A percentile compares a stretch with the other conserved stretches of the same genome.
Conservation (phyloP, 2,329 filamentous ascomycete genomes). For the Cladosporium sp. region DNA sequence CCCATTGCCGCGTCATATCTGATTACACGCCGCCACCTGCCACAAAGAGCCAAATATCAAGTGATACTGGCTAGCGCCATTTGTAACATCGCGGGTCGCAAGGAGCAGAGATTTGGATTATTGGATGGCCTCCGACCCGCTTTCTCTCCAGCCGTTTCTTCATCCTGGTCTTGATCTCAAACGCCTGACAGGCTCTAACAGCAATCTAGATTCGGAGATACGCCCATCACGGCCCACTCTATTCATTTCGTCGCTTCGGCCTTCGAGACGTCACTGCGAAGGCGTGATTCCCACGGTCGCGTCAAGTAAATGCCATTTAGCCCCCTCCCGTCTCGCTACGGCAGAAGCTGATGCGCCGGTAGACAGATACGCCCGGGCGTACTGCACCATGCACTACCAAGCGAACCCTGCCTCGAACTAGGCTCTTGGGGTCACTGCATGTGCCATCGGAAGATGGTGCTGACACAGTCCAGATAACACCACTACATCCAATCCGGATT, state of each 20-base stretch:
- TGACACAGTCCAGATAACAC: neutral
- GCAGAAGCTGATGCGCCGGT: neutral
- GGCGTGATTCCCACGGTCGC: neutral
- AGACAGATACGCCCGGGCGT: neutral
- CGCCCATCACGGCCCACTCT: slow-evolving; percentile 1
- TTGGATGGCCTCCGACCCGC: neutral
- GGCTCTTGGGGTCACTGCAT: neutral
- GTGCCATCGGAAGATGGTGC: neutral
- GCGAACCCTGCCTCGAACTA: neutral
- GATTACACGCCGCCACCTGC: neutral
- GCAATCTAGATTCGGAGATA: neutral
- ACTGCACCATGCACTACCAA: neutral
- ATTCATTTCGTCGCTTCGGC: neutral
- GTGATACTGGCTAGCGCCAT: neutral
- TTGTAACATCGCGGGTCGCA: neutral
- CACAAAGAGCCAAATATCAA: neutral
- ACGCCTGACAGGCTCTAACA: neutral
- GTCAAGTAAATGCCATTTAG: neutral
- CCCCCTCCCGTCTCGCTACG: neutral
- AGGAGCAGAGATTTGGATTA: neutral
- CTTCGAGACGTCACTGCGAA: neutral
- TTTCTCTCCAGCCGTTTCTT: slow-evolving; percentile 7
- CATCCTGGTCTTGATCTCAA: neutral
- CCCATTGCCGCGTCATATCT: neutral
- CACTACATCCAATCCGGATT: neutral